Evolutionary conservation across 2,329 filamentous ascomycete species (phyloP).

Genomic region (Talaromyces rugulosus): DNA sequence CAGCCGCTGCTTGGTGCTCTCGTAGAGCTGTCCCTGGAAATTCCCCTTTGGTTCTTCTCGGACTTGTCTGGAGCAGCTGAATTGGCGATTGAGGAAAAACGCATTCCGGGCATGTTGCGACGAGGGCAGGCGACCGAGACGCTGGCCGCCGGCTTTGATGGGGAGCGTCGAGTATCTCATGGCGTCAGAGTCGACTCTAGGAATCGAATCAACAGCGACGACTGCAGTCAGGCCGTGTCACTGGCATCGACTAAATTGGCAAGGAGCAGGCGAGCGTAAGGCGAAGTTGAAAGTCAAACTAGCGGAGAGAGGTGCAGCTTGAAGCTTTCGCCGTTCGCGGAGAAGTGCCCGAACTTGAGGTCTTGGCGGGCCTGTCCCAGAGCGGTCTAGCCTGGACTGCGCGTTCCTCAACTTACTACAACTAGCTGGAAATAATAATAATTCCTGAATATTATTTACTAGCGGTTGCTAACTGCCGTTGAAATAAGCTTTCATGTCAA

Average conservation of each 20-base stretch:
- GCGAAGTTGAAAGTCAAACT: not conserved
- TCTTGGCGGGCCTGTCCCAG: not conserved
- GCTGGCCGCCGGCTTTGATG: constrained; percentile 1
- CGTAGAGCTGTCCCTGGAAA: constrained; percentile 60
- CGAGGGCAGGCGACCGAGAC: not conserved
- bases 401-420: not conserved
- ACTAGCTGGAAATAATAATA: not conserved
- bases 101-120: not conserved
- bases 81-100: not conserved
- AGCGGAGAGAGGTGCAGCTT: not conserved
- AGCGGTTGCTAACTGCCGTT: not conserved
- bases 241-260: not conserved
- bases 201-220: not conserved
- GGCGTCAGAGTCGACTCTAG: not conserved
- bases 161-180: constrained; percentile 9
- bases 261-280: not conserved
- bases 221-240: not conserved
- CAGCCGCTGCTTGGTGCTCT: constrained; percentile 57
- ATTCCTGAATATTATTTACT: not conserved
- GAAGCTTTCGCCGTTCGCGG: not conserved
- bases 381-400: not conserved
- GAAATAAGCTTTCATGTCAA: too few species aligned
- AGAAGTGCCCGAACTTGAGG: not conserved
- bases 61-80: constrained; percentile 1
- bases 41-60: constrained; percentile 33